Conservation (phyloP, 148 eudicot species). For the Nyssa sinensis region DNA sequence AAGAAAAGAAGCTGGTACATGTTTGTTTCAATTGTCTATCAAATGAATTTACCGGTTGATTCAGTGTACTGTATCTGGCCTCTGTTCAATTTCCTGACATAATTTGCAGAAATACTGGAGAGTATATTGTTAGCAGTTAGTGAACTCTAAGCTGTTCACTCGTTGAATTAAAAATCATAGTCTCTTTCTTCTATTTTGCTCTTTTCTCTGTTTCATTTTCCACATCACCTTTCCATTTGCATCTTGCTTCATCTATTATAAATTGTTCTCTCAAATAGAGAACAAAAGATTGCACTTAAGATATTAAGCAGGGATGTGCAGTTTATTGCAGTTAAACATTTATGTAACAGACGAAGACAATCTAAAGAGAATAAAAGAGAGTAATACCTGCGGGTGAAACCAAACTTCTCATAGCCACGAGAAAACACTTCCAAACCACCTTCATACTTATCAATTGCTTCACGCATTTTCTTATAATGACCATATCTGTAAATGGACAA, state of each 20-base stretch:
- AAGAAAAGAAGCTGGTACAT: no score
- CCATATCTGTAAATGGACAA: conserved; percentile 45
- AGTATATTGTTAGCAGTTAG: no score
- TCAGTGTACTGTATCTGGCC: no score
- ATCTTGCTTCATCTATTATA: neutral
- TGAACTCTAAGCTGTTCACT: no score
- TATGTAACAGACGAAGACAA: neutral
- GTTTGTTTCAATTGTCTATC: no score
- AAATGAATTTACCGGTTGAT: no score
- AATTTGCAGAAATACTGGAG: no score
- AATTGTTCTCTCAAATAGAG: neutral
- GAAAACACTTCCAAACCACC: conserved; percentile 93
- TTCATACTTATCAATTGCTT: conserved; percentile 75
- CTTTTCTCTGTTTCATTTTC: no score
- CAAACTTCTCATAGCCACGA: conserved; percentile 88
- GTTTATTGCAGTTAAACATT: neutral
- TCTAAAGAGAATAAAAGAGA: no score
- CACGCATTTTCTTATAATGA: conserved; percentile 72
- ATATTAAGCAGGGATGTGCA: neutral
- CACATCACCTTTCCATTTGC: neutral
- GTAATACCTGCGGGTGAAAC: conserved; percentile 77
- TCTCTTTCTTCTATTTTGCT: no score
- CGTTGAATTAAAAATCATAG: no score
- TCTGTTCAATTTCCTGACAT: no score
- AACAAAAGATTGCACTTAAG: neutral